Evolutionary conservation across 177 flowering plant species (phyloP).

Genomic region (Vitis hybrid): DNA sequence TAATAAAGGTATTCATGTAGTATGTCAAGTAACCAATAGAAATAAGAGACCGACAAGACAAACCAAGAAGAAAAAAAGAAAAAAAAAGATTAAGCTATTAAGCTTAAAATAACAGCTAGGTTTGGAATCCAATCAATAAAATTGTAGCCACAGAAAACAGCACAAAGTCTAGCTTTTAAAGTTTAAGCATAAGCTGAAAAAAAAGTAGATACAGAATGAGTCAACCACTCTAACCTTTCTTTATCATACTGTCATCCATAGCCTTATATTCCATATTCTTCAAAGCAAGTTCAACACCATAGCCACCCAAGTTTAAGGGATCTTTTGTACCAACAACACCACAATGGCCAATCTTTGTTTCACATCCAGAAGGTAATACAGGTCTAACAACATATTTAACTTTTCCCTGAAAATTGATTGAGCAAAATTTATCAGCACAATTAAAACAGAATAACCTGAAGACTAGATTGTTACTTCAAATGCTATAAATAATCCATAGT

Average conservation of each 20-base stretch:
- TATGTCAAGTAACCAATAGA: no score
- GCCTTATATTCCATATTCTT: conserved; percentile 99
- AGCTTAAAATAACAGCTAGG: no score
- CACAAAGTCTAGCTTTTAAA: background rate
- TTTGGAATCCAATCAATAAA: no score
- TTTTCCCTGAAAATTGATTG: conserved; percentile 56
- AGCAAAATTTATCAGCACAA: conserved; percentile 12
- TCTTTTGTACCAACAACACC: conserved; percentile 77
- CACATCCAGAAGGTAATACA: conserved; percentile 87
- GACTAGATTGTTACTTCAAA: no score
- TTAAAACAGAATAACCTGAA: background rate
- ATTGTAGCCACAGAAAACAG: background rate
- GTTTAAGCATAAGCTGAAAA: background rate
- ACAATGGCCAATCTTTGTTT: conserved; percentile 51
- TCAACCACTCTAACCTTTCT: conserved; percentile 55
- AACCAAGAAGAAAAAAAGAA: no score
- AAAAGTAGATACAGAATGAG: background rate
- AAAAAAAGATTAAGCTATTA: no score
- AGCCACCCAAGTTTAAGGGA: conserved; percentile 83
- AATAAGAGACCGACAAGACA: no score
- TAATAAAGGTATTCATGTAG: no score
- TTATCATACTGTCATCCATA: conserved; percentile 89
- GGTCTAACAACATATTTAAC: conserved; percentile 85
- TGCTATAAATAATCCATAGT: no score
- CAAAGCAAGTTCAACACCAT: conserved; percentile 97